Evolutionary conservation across 225 moss, liverwort and hornwort genomes (phyloP), one percentile per base, ranked within the genome.

Genomic region (Physcomitrium patens): DNA sequence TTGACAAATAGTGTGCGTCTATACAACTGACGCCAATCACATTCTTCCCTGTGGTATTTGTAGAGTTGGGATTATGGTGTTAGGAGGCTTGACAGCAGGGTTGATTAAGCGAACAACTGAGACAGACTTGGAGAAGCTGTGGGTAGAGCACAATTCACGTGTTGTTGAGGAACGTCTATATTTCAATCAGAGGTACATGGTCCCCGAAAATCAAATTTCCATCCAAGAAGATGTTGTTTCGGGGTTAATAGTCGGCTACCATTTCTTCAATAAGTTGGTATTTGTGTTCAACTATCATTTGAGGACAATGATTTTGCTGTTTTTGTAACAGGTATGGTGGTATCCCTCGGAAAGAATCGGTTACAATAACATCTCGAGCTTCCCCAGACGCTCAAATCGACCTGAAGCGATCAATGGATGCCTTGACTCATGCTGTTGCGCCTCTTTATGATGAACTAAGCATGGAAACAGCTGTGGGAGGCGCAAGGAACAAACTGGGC

Each of bases 61-160:
- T 80, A 97, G 97, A 69, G 9, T 97, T 19, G 97, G 97, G 11
- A 53, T 94, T 12, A 50, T 94, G 44, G 41, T 97, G 18, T 64
- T 97, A 60, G 97, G 94, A 72, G 91, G 94, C 42, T 73, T 93
- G 70, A 89, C 90, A 70, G 90, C 86, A 52, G 97, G 97, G 23
- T 78, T 97, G 50, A 82, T 97, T 42, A 86, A 73, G 49, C 87
- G 92, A 47, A 87, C 71, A 7, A 94, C 91, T 44, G 97, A 94
- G 79, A 89, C 93, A 41, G 91, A 97, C 76, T 77, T 97, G 62
- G 97, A 97, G 71, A 90, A 87, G 68, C 83, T 97, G n/a, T 97
- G 97, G 97, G 97, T 97, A 18, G 94, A 94, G 84, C 97, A 94
- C 43, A 91, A 83, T 37, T 97, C 97, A 0, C 87, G 90, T 63